Conservation (phyloP, 1,284 basidiomycete species). For the Somion occarium region DNA sequence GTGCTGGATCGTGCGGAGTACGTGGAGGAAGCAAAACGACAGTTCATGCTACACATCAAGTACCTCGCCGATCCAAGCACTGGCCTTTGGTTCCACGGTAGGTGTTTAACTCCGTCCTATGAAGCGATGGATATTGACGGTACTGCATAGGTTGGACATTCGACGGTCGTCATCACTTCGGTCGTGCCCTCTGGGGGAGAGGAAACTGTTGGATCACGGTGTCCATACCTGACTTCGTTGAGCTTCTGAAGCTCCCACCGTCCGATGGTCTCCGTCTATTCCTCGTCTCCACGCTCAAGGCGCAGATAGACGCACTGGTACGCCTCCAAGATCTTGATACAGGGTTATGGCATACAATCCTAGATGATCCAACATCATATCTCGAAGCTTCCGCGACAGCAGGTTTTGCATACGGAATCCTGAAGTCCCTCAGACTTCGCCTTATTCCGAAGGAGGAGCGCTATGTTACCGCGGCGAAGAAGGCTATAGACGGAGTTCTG, state of each 20-base stretch:
- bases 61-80: conserved; percentile 47
- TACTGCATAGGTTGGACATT: conserved; percentile 50
- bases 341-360: conserved; percentile 60
- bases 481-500: conserved; percentile 49
- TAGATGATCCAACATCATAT: conserved; percentile 54
- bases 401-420: conserved; percentile 59
- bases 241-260: conserved; percentile 39
- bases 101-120: too few relatives aligned
- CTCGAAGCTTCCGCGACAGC: conserved; percentile 58
- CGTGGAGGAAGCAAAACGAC: conserved; percentile 58
- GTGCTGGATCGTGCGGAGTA: conserved; percentile 50
- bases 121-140: conserved; percentile 12
- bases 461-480: conserved; percentile 42
- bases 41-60: conserved; percentile 51
- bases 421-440: conserved; percentile 47
- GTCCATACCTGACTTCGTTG: conserved; percentile 59
- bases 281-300: conserved; percentile 41
- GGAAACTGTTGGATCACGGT: conserved; percentile 67
- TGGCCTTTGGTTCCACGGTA: conserved; percentile 53
- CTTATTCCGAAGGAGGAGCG: conserved; percentile 40
- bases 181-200: conserved; percentile 53
- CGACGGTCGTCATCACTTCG: conserved; percentile 49
- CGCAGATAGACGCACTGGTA: conserved; percentile 54
- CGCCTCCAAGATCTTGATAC: conserved; percentile 42
- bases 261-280: conserved; percentile 43